These are phyloP conservation scores for Phytophthora pisi DNA, from an alignment of 352 stramenopile species.

Conservation along the genomic window DNA sequence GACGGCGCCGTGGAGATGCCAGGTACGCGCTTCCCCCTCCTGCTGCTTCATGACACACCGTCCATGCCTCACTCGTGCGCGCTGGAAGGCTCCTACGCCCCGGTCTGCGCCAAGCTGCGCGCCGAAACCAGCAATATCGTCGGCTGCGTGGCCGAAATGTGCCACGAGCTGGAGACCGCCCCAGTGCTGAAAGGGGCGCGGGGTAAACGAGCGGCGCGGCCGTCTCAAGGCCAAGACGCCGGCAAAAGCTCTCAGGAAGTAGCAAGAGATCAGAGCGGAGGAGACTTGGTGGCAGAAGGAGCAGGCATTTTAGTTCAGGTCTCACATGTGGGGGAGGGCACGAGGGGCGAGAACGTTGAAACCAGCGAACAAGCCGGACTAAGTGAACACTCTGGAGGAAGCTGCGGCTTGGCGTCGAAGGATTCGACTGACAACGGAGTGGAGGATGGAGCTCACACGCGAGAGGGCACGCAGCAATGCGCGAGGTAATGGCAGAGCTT, in stretches of 20 bases:
- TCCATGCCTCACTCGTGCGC: background rate
- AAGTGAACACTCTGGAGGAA: background rate
- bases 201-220: background rate
- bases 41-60: background rate
- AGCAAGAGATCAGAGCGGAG: background rate
- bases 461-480: too few species aligned
- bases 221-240: background rate
- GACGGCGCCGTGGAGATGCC: background rate
- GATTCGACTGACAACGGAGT: background rate
- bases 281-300: background rate
- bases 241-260: background rate
- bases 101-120: constrained; percentile 12
- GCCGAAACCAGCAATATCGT: constrained; percentile 21
- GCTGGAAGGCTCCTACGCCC: background rate
- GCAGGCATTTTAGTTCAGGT: background rate
- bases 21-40: constrained; percentile 5
- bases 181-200: background rate
- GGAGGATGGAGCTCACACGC: background rate
- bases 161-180: constrained; percentile 8
- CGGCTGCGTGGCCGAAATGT: constrained; percentile 9
- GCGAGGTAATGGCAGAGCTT: too few species aligned
- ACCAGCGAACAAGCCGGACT: background rate
- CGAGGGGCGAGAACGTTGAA: background rate
- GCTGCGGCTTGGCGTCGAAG: background rate
- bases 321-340: background rate